Percentiles rank a stretch among this genome's conserved stretches.
phyloP scores from a whole-genome alignment of 1,139 yeast genomes.

The Geotrichum candidum region DNA sequence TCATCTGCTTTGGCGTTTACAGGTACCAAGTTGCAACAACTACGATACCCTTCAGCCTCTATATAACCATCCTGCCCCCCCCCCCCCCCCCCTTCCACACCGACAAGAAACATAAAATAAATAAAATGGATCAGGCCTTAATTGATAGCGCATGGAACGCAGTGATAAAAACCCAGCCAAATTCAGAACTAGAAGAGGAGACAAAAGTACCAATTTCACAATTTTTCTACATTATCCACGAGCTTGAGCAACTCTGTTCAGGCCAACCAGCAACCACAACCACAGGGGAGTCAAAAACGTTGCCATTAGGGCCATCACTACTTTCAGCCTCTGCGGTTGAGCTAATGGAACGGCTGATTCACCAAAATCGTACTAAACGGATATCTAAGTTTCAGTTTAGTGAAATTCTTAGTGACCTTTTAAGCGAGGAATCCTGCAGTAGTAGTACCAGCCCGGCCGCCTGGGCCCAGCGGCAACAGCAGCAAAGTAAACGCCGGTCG shows the following conservation, averaged over 20 bases:
- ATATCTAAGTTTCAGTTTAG: background rate
- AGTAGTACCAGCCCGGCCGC: background rate
- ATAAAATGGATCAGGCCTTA: background rate
- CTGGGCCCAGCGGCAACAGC: background rate
- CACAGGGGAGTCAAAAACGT: background rate
- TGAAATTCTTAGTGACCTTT: background rate
- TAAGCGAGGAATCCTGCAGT: background rate
- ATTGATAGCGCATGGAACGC: background rate
- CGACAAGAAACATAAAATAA: background rate
- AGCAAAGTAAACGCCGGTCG: constrained; percentile 1
- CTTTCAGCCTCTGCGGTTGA: background rate
- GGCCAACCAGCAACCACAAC: background rate
- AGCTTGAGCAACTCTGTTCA: background rate
- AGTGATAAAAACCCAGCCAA: background rate
- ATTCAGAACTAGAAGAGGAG: background rate
- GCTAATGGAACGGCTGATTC: background rate
- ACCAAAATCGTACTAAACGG: background rate
- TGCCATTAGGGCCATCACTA: background rate
- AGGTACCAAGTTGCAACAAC: too few relatives aligned
- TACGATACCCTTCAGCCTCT: too few relatives aligned
- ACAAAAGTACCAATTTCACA: background rate
- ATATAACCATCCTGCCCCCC: too few relatives aligned
- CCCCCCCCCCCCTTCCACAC: too few relatives aligned
- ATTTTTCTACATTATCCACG: background rate
- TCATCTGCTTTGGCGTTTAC: too few relatives aligned